Evolutionary conservation across 139 green algal species (phyloP).

Genomic region (Helicosporidium sp.): DNA sequence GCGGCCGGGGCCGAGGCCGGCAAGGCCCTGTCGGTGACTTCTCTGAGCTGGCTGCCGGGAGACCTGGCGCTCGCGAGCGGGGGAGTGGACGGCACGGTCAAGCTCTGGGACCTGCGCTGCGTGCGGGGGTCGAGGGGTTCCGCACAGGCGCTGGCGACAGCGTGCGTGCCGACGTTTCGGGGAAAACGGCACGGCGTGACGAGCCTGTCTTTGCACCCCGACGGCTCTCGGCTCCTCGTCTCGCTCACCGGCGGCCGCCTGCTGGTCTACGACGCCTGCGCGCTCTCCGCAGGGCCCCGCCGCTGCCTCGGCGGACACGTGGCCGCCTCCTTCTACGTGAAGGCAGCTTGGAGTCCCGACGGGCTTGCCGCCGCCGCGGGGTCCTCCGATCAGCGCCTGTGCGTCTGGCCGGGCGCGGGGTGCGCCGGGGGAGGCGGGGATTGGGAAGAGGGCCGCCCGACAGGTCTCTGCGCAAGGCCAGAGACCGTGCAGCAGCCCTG

Average conservation of each 20-base stretch:
- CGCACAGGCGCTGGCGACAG: no score
- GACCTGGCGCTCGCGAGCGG: constrained; percentile 27
- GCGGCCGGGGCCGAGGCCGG: constrained; percentile 14
- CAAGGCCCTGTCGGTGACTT: constrained; percentile 28
- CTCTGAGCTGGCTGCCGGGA: constrained; percentile 30
- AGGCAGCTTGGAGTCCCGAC: constrained; percentile 36
- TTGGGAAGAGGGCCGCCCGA: no score
- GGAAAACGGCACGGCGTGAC: constrained; percentile 26
- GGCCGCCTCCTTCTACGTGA: constrained; percentile 48
- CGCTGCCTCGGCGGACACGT: constrained; percentile 29
- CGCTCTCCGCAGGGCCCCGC: constrained; percentile 10
- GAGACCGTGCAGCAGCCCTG: no score
- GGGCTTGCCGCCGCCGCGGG: constrained; percentile 38
- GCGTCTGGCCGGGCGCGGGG: constrained; percentile 32
- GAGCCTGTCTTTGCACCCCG: constrained; percentile 24
- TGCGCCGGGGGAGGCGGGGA: no score
- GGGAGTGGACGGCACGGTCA: constrained; percentile 39
- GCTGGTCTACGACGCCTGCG: constrained; percentile 24
- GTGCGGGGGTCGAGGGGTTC: no score
- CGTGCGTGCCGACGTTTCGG: not conserved
- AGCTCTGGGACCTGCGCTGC: constrained; percentile 46
- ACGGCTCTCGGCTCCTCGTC: constrained; percentile 23
- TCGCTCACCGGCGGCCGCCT: constrained; percentile 21
- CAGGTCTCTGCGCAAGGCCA: no score
- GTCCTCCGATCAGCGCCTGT: constrained; percentile 28